Conservation (phyloP, 352 stramenopile species). For the Globisporangium camurandrum region DNA sequence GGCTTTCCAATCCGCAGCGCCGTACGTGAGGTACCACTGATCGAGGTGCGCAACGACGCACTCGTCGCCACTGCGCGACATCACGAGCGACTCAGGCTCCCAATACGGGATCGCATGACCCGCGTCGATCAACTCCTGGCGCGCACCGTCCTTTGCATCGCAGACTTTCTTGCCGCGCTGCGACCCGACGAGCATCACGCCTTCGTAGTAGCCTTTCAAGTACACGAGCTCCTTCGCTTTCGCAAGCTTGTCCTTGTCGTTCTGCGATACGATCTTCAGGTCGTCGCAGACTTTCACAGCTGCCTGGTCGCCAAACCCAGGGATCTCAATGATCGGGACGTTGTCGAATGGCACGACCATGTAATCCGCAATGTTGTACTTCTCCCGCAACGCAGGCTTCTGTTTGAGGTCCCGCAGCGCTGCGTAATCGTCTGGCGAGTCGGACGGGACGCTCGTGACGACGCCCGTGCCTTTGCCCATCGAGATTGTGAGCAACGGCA, state of each 20-base stretch:
- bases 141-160: slow-evolving; percentile 96
- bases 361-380: slow-evolving; percentile 97
- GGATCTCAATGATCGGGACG: slow-evolving; percentile 99
- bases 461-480: slow-evolving; percentile 99
- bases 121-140: slow-evolving; percentile 94
- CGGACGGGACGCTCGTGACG: slow-evolving; percentile 98
- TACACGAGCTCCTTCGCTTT: slow-evolving; percentile 98
- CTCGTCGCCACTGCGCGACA: slow-evolving; percentile 96
- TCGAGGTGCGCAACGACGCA: slow-evolving; percentile 99
- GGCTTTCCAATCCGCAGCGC: slow-evolving; percentile 96
- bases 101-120: slow-evolving; percentile 96
- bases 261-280: slow-evolving; percentile 97
- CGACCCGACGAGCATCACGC: slow-evolving; percentile 96
- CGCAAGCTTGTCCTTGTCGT: slow-evolving; percentile 98
- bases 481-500: slow-evolving; percentile 98
- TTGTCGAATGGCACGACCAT: slow-evolving; percentile 98
- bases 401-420: slow-evolving; percentile 98
- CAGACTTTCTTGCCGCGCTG: slow-evolving; percentile 96
- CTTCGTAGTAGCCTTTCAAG: slow-evolving; percentile 99
- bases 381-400: slow-evolving; percentile 96
- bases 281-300: slow-evolving; percentile 96
- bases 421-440: slow-evolving; percentile 98
- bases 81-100: slow-evolving; percentile 97
- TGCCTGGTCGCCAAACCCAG: slow-evolving; percentile 94
- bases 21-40: slow-evolving; percentile 99